Evolutionary conservation across 345 rosid genomes (phyloP), one percentile per base, ranked within the genome.

Genomic region (Tarenaya hassleriana): DNA sequence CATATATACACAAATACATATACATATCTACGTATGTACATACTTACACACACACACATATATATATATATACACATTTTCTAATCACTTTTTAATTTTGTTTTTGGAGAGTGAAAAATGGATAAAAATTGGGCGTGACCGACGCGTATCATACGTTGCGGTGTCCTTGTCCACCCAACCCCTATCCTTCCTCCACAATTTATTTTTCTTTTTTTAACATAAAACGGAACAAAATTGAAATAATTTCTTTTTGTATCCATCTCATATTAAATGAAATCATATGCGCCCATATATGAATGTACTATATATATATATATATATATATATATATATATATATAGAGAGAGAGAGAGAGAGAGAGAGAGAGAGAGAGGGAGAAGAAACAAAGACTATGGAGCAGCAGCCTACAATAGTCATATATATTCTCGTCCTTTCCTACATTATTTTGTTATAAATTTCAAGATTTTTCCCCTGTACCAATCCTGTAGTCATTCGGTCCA

Each of bases 81-180:
- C n/a, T n/a, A n/a, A n/a, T n/a, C n/a, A n/a, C n/a, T n/a, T n/a
- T 24, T 24, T 2, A 2, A 24, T 24, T 24, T 24, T 24, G 29
- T 24, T 24, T 24, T 5, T 2, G 29, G 5, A 24, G 29, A 24
- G 29, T 24, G 29, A 24, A 50, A 46, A 35, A 35, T 3, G 11
- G 13, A 10, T 35, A 35, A 9, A n/a, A 35, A 35, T 35, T 24
- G 29, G 29, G 29, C 5, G 29, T 44, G 55, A 35, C 50, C n/a
- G 4, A n/a, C 40, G 34, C 4, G 33, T 58, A 66, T 58, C 59
- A 66, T 60, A 59, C 52, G 51, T 66, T 52, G 65, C 55, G 39
- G 50, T 47, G 51, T 58, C 45, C 50, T 66, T 58, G 70, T 59
- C 70, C 64, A 65, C 55, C 38, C 60, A 58, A 58, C 40, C 31